Evolutionary conservation across 352 stramenopile species (phyloP).

Genomic region (Phytophthora melonis): DNA sequence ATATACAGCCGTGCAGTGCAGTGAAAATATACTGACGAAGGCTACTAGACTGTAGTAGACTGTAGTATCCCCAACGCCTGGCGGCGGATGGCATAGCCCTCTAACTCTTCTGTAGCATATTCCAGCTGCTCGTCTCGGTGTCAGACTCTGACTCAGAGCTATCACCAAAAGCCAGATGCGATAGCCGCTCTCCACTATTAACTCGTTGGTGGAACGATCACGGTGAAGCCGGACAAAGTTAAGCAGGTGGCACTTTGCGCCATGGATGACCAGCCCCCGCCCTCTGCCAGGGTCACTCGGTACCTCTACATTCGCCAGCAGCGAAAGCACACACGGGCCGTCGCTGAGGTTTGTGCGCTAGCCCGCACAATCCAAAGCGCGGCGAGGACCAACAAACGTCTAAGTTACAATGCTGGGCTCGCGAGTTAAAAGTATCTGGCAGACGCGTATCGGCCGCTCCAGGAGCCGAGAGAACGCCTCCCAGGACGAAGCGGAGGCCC

Average conservation of each 20-base stretch:
- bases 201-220: neutral
- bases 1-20: neutral
- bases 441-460: slow-evolving; percentile 57
- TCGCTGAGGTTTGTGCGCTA: neutral
- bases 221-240: slow-evolving; percentile 17
- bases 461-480: slow-evolving; percentile 30
- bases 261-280: slow-evolving; percentile 33
- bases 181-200: neutral
- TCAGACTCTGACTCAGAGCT: no score
- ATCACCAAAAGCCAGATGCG: slow-evolving; percentile 2
- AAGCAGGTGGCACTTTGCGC: slow-evolving; percentile 30
- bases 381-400: neutral
- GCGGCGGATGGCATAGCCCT: slow-evolving; percentile 8
- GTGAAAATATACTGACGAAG: neutral
- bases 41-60: neutral
- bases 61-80: neutral
- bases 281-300: slow-evolving; percentile 31
- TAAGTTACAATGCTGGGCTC: slow-evolving; percentile 28
- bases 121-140: slow-evolving; percentile 12
- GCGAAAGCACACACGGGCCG: slow-evolving; percentile 1
- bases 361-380: slow-evolving; percentile 18
- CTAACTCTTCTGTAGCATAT: neutral
- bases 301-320: slow-evolving; percentile 37
- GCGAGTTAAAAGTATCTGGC: slow-evolving; percentile 72
- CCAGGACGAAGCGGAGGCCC: slow-evolving; percentile 7